Evolutionary conservation across 257 asterid genomes (phyloP).

Genomic region (Solanum clarkiae): DNA sequence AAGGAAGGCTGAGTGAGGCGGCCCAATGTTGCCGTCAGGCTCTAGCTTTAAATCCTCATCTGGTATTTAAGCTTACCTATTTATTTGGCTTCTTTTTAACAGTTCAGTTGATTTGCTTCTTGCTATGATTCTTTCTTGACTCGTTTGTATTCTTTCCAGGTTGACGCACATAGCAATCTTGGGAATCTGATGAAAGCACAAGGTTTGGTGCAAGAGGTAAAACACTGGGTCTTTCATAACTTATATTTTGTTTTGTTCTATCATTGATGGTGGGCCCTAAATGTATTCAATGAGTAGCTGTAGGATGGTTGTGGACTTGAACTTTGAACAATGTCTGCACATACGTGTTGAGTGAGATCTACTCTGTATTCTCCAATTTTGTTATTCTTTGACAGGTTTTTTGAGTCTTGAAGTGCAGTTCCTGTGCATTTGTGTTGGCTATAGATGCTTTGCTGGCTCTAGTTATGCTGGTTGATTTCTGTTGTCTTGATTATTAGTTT

Average conservation of each 20-base stretch:
- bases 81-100: neutral
- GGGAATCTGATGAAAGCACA: conserved; percentile 99
- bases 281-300: neutral
- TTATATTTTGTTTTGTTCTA: neutral
- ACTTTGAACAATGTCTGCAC: neutral
- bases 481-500: neutral
- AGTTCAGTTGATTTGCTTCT: neutral
- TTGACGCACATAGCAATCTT: conserved; percentile 97
- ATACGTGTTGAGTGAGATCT: neutral
- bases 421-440: neutral
- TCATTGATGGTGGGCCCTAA: neutral
- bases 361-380: neutral
- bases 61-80: conserved; percentile 35
- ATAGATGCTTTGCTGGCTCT: neutral
- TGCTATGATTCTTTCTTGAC: neutral
- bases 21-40: conserved; percentile 99
- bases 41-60: conserved; percentile 76
- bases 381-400: neutral
- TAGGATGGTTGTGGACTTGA: neutral
- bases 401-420: neutral
- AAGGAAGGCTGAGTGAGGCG: conserved; percentile 87
- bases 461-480: neutral
- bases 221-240: neutral
- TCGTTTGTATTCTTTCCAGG: conserved; percentile 30
- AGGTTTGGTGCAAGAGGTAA: conserved; percentile 88